Evolutionary conservation across 2,329 filamentous ascomycete genomes (phyloP).

Genomic region (Xylaria sp.): DNA sequence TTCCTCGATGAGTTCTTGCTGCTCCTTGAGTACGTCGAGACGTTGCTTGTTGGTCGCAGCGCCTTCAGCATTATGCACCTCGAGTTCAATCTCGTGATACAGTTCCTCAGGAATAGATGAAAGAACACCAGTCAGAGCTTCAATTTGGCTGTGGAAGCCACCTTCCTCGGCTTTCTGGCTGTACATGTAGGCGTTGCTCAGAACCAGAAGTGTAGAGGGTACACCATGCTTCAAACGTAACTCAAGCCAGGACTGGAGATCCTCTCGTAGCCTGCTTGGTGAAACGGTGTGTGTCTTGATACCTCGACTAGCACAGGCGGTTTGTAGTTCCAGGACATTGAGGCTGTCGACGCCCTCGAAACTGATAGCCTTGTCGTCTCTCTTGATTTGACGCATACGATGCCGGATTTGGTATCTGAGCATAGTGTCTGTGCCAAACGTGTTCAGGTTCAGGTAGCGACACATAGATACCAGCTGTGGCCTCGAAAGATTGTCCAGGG

Average conservation of each 20-base stretch:
- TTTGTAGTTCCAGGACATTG: conserved; percentile 92
- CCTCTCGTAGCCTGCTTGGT: conserved; percentile 85
- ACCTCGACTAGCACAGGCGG: conserved; percentile 89
- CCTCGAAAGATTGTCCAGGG: conserved; percentile 93
- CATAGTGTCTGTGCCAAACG: conserved; percentile 97
- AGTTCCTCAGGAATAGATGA: conserved; percentile 97
- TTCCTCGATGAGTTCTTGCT: conserved; percentile 97
- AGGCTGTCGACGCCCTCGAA: conserved; percentile 94
- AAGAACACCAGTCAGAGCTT: conserved; percentile 89
- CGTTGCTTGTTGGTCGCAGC: conserved; percentile 99
- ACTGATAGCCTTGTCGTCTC: conserved; percentile 92
- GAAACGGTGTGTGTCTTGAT: conserved; percentile 93
- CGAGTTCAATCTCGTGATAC: conserved; percentile 99
- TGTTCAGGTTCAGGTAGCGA: conserved; percentile 97
- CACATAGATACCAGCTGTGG: conserved; percentile 98
- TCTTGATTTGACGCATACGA: conserved; percentile 99
- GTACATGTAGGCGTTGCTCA: conserved; percentile 99
- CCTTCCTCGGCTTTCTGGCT: conserved; percentile 78
- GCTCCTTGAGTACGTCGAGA: conserved; percentile 96
- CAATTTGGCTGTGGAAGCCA: conserved; percentile 89
- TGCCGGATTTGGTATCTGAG: conserved; percentile 96
- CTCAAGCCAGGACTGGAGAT: conserved; percentile 93
- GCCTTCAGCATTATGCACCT: conserved; percentile 96
- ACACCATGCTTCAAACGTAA: conserved; percentile 92
- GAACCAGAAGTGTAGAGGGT: conserved; percentile 92